phyloP scores from a whole-genome alignment of 495 filamentous ascomycete genomes.

The Penicillium turbatum region DNA sequence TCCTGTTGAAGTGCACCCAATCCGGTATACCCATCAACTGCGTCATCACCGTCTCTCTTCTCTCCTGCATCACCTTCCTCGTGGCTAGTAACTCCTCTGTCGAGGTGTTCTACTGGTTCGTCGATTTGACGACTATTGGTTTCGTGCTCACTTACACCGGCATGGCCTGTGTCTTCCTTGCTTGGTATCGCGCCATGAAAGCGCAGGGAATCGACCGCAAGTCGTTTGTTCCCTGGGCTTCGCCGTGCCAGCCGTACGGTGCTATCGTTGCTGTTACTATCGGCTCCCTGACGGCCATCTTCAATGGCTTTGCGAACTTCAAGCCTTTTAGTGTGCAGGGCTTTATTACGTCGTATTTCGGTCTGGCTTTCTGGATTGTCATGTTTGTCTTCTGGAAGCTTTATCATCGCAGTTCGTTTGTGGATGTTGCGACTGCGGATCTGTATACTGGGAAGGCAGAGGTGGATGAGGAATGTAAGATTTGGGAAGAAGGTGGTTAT shows the following conservation, averaged over 20 bases:
- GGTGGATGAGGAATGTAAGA: constrained; percentile 32
- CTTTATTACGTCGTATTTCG: constrained; percentile 34
- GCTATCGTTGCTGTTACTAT: constrained; percentile 24
- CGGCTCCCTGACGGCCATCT: constrained; percentile 20
- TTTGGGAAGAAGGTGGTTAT: constrained; percentile 32
- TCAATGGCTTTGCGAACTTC: constrained; percentile 35
- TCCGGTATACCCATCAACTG: constrained; percentile 59
- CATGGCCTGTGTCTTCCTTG: constrained; percentile 51
- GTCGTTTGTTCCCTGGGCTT: constrained; percentile 24
- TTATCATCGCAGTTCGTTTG: constrained; percentile 27
- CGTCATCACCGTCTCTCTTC: constrained; percentile 49
- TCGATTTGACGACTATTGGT: constrained; percentile 48
- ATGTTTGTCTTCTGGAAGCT: constrained; percentile 35
- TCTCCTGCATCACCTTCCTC: constrained; percentile 62
- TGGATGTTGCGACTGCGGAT: constrained; percentile 24
- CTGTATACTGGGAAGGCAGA: constrained; percentile 30
- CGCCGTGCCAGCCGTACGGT: constrained; percentile 29
- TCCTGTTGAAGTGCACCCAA: constrained; percentile 27
- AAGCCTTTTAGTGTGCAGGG: constrained; percentile 30
- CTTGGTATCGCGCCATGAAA: constrained; percentile 53
- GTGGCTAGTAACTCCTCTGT: constrained; percentile 50
- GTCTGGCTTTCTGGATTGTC: constrained; percentile 27
- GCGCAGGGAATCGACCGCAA: constrained; percentile 51
- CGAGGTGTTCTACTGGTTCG: constrained; percentile 56
- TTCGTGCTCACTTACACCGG: constrained; percentile 55